Evolutionary conservation across 2,329 filamentous ascomycete genomes (phyloP), one percentile per base, ranked within the genome.

Genomic region (Gaeumannomyces tritici): DNA sequence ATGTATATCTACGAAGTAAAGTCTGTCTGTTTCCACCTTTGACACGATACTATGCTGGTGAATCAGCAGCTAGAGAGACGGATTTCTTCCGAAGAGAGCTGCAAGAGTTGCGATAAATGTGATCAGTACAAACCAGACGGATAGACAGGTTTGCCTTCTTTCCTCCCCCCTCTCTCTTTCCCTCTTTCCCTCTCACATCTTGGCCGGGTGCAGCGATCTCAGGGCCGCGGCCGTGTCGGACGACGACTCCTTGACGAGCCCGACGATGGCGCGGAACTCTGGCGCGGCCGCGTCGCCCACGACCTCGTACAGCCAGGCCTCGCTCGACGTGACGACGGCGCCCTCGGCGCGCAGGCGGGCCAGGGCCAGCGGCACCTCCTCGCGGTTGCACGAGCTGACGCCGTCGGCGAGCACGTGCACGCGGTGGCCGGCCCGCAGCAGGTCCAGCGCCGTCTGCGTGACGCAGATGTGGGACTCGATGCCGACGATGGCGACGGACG

Each of bases 401-500:
- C 86, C 93, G 74, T 98, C 93, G 61, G 92, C 91, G 35, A 97
- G 80, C 54, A 98, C 79, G 73, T 96, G 96, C 8, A 97, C 93
- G 61, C 80, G 79, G 74, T 96, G 90, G 0, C 92, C 92, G 1
- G 82, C 81, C 27, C 80, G 78, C 56, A 95, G 77, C 59, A 96
- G 77, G 77, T 97, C 93, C 55, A 97, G 80, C 21, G 90, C 86
- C 55, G 93, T 97, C 80, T 98, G 93, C 64, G 91, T 93, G 33
- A 98, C 87, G 79, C 93, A 98, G 72, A 98, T 95, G 76, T 98
- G 93, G 55, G 86, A 85, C 76, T 98, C 93, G 72, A 98, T 96
- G 51, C 93, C 93, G 21, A 96, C 88, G 65, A 98, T 85, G 62
- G 90, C 88, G 61, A 91, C 83, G 0, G 74, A 69, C 1, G 70